Conservation (phyloP, 306 rosid genomes). For the Prunus persica region DNA sequence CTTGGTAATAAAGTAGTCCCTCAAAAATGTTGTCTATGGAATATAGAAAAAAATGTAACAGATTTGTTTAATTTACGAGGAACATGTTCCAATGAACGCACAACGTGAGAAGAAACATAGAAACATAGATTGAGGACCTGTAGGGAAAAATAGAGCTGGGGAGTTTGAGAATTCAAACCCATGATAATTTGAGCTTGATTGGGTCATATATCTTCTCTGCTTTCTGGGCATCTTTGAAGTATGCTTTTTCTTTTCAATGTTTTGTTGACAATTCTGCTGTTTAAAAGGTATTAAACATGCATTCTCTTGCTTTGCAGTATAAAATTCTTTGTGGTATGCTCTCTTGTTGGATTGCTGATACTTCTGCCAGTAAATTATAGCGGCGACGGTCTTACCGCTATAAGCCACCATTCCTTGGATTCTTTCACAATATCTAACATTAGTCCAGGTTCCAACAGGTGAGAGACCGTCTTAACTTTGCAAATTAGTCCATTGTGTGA, state of each 20-base stretch:
- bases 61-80: too few species aligned
- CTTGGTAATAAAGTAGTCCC: too few species aligned
- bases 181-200: neutral
- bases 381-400: conserved; percentile 27
- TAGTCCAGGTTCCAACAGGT: conserved; percentile 64
- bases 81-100: too few species aligned
- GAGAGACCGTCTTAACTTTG: neutral
- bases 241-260: neutral
- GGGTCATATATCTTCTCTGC: neutral
- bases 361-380: conserved; percentile 70
- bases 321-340: conserved; percentile 63
- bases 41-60: too few species aligned
- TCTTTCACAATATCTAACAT: conserved; percentile 79
- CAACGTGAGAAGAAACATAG: too few species aligned
- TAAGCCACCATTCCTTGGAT: conserved; percentile 51
- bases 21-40: too few species aligned
- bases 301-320: conserved; percentile 43
- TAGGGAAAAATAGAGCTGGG: too few species aligned
- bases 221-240: neutral
- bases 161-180: neutral
- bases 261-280: neutral
- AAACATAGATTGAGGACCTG: neutral
- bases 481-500: neutral
- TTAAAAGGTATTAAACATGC: neutral
- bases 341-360: conserved; percentile 63